Conservation (phyloP, 495 filamentous ascomycete species). For the Bombardia bombarda region DNA sequence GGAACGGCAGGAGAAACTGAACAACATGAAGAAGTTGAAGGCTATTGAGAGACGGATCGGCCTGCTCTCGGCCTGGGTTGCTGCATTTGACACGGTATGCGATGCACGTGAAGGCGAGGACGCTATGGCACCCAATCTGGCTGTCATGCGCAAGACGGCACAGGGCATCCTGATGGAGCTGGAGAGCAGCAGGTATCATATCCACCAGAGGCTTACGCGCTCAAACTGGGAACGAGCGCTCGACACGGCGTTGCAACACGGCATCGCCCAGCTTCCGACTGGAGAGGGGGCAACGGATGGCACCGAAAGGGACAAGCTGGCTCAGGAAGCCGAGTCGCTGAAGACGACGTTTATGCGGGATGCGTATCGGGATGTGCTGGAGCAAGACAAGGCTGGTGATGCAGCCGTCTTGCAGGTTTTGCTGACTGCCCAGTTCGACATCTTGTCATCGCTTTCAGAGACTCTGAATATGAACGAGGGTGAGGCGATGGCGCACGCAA, state of each 20-base stretch:
- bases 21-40: slow-evolving; percentile 71
- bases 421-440: slow-evolving; percentile 85
- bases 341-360: slow-evolving; percentile 81
- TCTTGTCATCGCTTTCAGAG: slow-evolving; percentile 69
- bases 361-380: slow-evolving; percentile 63
- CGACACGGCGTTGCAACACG: slow-evolving; percentile 81
- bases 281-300: slow-evolving; percentile 62
- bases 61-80: slow-evolving; percentile 83
- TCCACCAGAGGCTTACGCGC: slow-evolving; percentile 71
- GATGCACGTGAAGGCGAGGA: slow-evolving; percentile 60
- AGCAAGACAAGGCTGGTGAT: slow-evolving; percentile 78
- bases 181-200: slow-evolving; percentile 80
- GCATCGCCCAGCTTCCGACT: slow-evolving; percentile 65
- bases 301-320: slow-evolving; percentile 62
- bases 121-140: slow-evolving; percentile 54
- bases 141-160: slow-evolving; percentile 77
- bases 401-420: slow-evolving; percentile 70
- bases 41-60: slow-evolving; percentile 79
- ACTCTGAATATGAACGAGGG: slow-evolving; percentile 73
- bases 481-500: slow-evolving; percentile 74
- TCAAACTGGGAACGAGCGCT: slow-evolving; percentile 80
- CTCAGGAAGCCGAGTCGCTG: slow-evolving; percentile 74
- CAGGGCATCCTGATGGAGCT: slow-evolving; percentile 81
- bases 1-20: slow-evolving; percentile 71
- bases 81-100: slow-evolving; percentile 79